Percentiles rank a stretch among this genome's conserved stretches.
Conservation (phyloP, 164 flowering plant species). For the Macadamia integrifolia region DNA sequence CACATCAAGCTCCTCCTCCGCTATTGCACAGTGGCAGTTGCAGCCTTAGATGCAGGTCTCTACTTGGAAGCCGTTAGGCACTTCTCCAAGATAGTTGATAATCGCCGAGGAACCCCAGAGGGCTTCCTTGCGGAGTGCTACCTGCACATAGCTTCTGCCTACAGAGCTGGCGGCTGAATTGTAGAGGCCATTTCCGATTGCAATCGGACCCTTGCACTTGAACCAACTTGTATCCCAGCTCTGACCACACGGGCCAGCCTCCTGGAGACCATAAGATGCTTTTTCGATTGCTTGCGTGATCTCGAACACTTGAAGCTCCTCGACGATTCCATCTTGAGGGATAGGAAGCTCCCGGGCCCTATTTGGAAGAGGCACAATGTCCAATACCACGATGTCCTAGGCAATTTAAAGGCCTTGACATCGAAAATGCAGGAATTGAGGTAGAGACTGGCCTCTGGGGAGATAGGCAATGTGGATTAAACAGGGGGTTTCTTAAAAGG, state of each 20-base stretch:
- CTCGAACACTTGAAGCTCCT: constrained; percentile 85
- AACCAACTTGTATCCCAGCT: constrained; percentile 41
- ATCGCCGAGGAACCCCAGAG: constrained; percentile 12
- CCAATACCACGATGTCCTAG: no score
- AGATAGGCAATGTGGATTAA: constrained; percentile 71
- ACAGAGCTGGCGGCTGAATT: constrained; percentile 54
- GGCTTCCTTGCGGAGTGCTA: constrained; percentile 88
- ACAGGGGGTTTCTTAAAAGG: no score
- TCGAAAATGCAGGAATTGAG: constrained; percentile 57
- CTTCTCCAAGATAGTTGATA: constrained; percentile 87
- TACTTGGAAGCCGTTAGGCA: constrained; percentile 88
- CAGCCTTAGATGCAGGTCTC: constrained; percentile 91
- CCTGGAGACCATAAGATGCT: constrained; percentile 63
- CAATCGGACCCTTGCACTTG: constrained; percentile 70
- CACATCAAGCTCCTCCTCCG: constrained; percentile 39
- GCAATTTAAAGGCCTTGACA: constrained; percentile 37
- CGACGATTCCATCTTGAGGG: constrained; percentile 77
- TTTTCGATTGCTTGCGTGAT: constrained; percentile 85
- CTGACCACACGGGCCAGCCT: constrained; percentile 45
- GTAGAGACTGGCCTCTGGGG: constrained; percentile 60
- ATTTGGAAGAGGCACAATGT: not conserved
- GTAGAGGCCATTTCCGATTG: constrained; percentile 88
- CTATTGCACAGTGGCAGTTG: constrained; percentile 59
- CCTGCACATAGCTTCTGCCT: constrained; percentile 71
- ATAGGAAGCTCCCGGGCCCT: constrained; percentile 77